A percentile compares a stretch with the other conserved stretches of the same genome.
These are phyloP conservation scores for Nothophytophthora sp. DNA, from an alignment of 352 stramenopile genomes.

Conservation along the genomic window DNA sequence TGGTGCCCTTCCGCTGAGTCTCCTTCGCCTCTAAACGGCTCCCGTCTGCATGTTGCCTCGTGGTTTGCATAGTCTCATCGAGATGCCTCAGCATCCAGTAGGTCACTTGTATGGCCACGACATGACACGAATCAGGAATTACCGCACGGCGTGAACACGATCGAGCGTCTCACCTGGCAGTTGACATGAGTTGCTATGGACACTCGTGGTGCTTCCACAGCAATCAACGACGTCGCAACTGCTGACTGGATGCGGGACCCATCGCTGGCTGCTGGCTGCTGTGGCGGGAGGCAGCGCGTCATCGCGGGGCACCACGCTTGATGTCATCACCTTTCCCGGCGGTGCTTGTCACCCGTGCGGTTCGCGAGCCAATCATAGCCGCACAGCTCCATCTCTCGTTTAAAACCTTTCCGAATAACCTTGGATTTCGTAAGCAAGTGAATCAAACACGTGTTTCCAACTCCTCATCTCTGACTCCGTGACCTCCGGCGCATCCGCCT, in stretches of 20 bases:
- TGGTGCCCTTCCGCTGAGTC: slow-evolving; percentile 58
- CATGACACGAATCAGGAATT: no score
- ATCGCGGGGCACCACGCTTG: not conserved
- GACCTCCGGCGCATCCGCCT: no score
- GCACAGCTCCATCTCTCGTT: not conserved
- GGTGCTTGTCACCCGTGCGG: not conserved
- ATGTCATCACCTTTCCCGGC: slow-evolving; percentile 20
- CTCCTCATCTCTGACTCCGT: slow-evolving; percentile 19
- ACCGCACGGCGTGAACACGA: no score
- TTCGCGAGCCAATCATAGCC: not conserved
- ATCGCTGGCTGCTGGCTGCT: slow-evolving; percentile 9
- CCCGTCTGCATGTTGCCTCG: slow-evolving; percentile 13
- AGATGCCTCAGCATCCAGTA: no score
- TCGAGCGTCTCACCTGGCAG: no score
- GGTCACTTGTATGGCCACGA: no score
- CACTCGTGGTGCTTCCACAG: no score
- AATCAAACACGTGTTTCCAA: no score
- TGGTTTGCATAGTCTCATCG: slow-evolving; percentile 15
- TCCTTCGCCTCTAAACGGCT: slow-evolving; percentile 1
- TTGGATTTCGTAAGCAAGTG: no score
- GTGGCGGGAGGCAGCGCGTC: not conserved
- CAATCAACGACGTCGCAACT: no score
- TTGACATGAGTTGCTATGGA: no score
- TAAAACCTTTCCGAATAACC: slow-evolving; percentile 11
- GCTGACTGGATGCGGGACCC: not conserved